These are phyloP conservation scores for Cutaneotrichosporon dermatis DNA, from an alignment of 1,284 basidiomycete genomes.

Conservation along the genomic window DNA sequence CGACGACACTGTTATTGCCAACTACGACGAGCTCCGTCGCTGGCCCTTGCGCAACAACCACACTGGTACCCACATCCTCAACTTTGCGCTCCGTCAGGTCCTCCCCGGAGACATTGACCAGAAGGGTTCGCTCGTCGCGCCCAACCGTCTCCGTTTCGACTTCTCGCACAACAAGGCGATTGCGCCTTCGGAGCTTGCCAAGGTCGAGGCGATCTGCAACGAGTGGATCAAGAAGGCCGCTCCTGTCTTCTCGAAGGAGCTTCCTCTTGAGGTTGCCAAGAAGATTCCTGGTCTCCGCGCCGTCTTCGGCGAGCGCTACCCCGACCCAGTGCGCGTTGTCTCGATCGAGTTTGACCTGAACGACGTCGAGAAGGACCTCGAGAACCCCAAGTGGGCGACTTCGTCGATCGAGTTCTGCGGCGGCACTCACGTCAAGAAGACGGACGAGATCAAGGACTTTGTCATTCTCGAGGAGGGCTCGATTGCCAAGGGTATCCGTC, in stretches of 20 bases:
- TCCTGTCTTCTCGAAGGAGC: slow-evolving; percentile 80
- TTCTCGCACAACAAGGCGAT: slow-evolving; percentile 94
- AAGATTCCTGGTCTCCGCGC: slow-evolving; percentile 90
- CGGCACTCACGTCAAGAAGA: slow-evolving; percentile 95
- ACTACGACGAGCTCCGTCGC: slow-evolving; percentile 82
- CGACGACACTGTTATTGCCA: slow-evolving; percentile 65
- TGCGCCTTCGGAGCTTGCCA: slow-evolving; percentile 63
- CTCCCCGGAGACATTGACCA: slow-evolving; percentile 97
- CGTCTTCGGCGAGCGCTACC: slow-evolving; percentile 97
- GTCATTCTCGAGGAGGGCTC: slow-evolving; percentile 92
- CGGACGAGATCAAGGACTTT: slow-evolving; percentile 93
- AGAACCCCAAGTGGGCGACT: slow-evolving; percentile 81
- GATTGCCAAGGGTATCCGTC: slow-evolving; percentile 95
- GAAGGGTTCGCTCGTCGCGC: slow-evolving; percentile 94
- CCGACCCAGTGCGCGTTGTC: slow-evolving; percentile 94
- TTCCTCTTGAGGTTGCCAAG: slow-evolving; percentile 71
- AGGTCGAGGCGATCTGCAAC: slow-evolving; percentile 78
- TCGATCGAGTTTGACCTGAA: slow-evolving; percentile 81
- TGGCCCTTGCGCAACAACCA: slow-evolving; percentile 97
- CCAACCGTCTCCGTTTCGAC: slow-evolving; percentile 93
- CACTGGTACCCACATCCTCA: slow-evolving; percentile 97
- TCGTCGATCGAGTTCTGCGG: slow-evolving; percentile 97
- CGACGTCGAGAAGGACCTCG: slow-evolving; percentile 76
- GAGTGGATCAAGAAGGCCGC: slow-evolving; percentile 90
- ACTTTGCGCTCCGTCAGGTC: slow-evolving; percentile 84